Percentiles rank a stretch among this genome's conserved stretches.
These are phyloP conservation scores for Corymbia citriodora DNA, from an alignment of 441 rosid genomes.

Conservation along the genomic window DNA sequence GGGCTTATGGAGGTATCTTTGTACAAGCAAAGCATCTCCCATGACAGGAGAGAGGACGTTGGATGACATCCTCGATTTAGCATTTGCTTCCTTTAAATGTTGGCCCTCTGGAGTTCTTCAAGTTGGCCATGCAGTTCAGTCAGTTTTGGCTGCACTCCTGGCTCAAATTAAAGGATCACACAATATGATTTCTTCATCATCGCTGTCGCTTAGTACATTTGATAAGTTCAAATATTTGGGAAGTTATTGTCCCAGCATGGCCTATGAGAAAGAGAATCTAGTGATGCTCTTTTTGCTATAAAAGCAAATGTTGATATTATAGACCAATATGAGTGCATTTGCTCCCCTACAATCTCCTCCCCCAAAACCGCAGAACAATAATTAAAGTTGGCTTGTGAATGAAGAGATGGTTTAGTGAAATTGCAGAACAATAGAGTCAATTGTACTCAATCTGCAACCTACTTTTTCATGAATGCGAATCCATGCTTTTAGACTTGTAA, in stretches of 20 bases:
- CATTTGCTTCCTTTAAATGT: too few relatives aligned
- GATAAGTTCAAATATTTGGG: neutral
- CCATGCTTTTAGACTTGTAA: too few relatives aligned
- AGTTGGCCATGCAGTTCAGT: neutral
- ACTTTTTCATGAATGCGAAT: too few relatives aligned
- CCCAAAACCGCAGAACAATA: neutral
- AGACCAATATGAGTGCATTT: neutral
- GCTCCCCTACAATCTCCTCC: neutral
- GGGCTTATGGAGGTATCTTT: too few relatives aligned
- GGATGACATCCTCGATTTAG: neutral
- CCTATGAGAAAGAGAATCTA: neutral
- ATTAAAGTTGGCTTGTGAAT: neutral
- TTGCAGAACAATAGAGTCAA: neutral
- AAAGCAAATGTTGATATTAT: neutral
- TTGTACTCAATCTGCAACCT: too few relatives aligned
- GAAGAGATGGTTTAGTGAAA: neutral
- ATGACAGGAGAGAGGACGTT: too few relatives aligned
- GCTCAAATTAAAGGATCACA: neutral
- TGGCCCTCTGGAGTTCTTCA: too few relatives aligned
- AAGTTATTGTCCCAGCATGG: neutral
- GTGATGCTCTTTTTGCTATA: too few relatives aligned
- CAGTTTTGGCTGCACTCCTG: neutral
- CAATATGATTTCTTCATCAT: neutral
- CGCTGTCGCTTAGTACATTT: neutral
- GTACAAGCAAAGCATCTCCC: too few relatives aligned